Base-by-base conservation (phyloP, 176 grass and related monocot species). In the Oryza longistaminata region DNA sequence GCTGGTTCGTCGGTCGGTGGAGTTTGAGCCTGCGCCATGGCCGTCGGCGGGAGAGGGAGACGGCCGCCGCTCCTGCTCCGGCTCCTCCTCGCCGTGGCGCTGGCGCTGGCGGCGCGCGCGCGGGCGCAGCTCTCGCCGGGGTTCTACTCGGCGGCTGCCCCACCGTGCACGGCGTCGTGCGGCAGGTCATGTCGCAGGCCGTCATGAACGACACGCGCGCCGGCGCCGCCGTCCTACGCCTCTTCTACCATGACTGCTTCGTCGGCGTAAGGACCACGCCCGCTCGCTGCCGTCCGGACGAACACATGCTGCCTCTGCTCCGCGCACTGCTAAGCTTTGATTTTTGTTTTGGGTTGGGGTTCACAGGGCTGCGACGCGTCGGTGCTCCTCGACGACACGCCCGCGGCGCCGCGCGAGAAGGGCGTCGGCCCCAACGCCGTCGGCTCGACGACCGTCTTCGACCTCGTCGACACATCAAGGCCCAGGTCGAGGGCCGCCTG, bases 301-400 rank as follows among this genome's bases (percentile, higher is more conserved):
- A 7, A 7, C 42, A 43, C 9, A 11, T 27, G 27, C 9, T 43
- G 42, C 42, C 42, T 43, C 42, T 43, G 1, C 42, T 43, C 9
- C 9, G 9, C 9, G 9, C 42, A 43, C 40, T 7, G 42, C 42
- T 43, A 43, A 43, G 42, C 42, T 43, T 9, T 43, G 29, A 31
- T 8, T 43, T 43, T 11, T 43, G 10, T 43, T 11, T 43, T 0
- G 61, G 29, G 29, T 31, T 26, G 75, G 2, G 15, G 2, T 46
- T 61, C 22, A 17, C 79, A 97, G 94, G 94, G 92, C 15, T 97
- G 94, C 84, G 94, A 97, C 91, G 94, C 71, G 16, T 97, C 94
- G 43, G 76, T 97, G 80, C 92, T 97, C 40, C 79, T 94, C 25
- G 94, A 97, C 73, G 92, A 92, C 92, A 89, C 88, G 35, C 60